Base-by-base conservation (phyloP, 306 rosid genomes). In the Lupinus albus region DNA sequence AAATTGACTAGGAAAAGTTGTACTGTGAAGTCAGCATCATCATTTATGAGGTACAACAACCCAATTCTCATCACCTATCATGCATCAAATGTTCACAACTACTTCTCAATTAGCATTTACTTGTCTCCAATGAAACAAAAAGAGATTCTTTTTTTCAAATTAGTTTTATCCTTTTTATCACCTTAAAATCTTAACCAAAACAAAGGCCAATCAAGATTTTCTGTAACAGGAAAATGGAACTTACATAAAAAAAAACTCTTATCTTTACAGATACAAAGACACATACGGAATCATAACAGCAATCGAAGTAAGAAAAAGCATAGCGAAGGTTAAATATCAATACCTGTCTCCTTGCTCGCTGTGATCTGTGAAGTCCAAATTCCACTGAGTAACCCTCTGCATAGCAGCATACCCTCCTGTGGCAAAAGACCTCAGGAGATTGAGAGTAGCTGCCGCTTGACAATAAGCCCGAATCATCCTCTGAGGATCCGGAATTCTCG, bases 261-360 rank as follows among this genome's bases (percentile, higher is more conserved):
- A 25, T 25, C 3, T 25, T 1, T 25, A 25, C 28, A 25, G 28
- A 25, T 4, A 25, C 28, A 1, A 4, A 25, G 1, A 25, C 30
- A 25, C 30, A 25, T 25, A n/a, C n/a, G 30, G 30, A 25, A 25
- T 1, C 0, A 7, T 8, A 36, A 8, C 11, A 3, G 10, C 60
- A 13, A 55, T 42, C 12, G 12, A 70, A 59, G 6, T 44, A 28
- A 8, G 11, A 21, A 25, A 25, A 25, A 3, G 30, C 30, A 25
- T 25, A 25, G 30, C 0, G 4, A 25, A 1, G 30, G 30, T 25
- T 25, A 25, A 25, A 25, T 25, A 25, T 25, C 2, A 35, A 36
- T 75, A 93, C 98, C 97, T 89, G 57, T 93, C 99, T 42, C 96
- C 99, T 64, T 93, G 98, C 70, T 93, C 99, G 67, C 97, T 93